phyloP scores from a whole-genome alignment of 768 basidiomycete species.

The Pluteus cervinus region DNA sequence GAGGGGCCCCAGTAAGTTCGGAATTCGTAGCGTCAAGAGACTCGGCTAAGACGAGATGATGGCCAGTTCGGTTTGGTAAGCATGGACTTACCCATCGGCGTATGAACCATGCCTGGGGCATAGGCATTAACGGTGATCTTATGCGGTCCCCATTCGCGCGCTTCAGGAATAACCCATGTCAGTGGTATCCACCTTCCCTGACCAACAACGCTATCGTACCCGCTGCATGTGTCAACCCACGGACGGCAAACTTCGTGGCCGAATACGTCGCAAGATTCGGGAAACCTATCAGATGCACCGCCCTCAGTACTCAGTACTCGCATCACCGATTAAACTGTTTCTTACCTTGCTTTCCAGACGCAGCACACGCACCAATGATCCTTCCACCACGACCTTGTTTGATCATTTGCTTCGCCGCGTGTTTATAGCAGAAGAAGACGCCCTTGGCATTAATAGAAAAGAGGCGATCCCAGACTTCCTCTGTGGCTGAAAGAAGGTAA shows the following conservation, averaged over 20 bases:
- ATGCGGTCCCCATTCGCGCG: constrained; percentile 16
- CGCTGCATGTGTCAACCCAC: constrained; percentile 25
- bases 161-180: constrained; percentile 5
- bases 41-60: constrained; percentile 7
- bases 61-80: background rate
- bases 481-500: constrained; percentile 12
- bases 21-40: background rate
- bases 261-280: constrained; percentile 18
- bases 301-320: background rate
- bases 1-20: no score
- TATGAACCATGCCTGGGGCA: constrained; percentile 15
- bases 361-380: constrained; percentile 37
- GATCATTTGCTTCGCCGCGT: constrained; percentile 37
- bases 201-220: no score
- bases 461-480: constrained; percentile 24
- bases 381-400: constrained; percentile 36
- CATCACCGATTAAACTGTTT: background rate
- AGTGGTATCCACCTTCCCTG: background rate
- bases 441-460: constrained; percentile 30
- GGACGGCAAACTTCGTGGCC: constrained; percentile 32
- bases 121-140: constrained; percentile 26
- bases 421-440: constrained; percentile 33
- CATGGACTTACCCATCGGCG: background rate
- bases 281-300: no score
- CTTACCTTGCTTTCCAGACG: constrained; percentile 29